Evolutionary conservation across 352 stramenopile genomes (phyloP), one percentile per base, ranked within the genome.

Genomic region (Pythium folliculosum): DNA sequence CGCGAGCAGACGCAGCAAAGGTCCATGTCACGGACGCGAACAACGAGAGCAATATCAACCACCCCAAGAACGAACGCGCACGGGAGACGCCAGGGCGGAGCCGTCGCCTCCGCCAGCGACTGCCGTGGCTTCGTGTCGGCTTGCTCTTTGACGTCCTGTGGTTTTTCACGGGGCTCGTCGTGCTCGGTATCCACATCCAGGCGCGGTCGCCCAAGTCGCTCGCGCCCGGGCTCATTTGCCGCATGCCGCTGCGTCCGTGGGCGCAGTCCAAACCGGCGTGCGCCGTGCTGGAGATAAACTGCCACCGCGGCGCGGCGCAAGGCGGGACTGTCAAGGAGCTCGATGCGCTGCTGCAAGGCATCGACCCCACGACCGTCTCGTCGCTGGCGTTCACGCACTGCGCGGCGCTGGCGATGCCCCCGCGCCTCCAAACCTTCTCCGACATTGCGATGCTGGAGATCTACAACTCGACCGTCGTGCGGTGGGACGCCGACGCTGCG

Each of bases 271-370:
- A 35, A 25, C 27, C 27, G 3, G 27, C 27, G 27, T 32, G 27
- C 5, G 27, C 35, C 5, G 37, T 69, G 2, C 52, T 73, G 13
- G 55, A 69, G 49, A 43, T 73, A 43, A 73, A 69, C 50, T 73
- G 67, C 44, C 66, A 53, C 16, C 59, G 60, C 10, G 48, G 47
- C n/a, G 27, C 48, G 9, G 32, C 65, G 27, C 27, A 27, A 19
- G 12, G 13, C 48, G 61, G 3, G 10, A 25, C 37, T 1, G 17
- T 16, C 0, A 27, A 51, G 16, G 47, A 67, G 9, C 55, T 70
- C 16, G 25, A 58, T 7, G 2, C 12, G 2, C 12, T 55, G 21
- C 50, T 67, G 12, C 19, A 19, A 1, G 8, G 25, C 10, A 10
- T 48, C 10, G 61, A 63, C 13, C 9, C 25, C 6, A 30, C 32